Conservation (phyloP, 306 rosid genomes). For the Luffa aegyptiaca region DNA sequence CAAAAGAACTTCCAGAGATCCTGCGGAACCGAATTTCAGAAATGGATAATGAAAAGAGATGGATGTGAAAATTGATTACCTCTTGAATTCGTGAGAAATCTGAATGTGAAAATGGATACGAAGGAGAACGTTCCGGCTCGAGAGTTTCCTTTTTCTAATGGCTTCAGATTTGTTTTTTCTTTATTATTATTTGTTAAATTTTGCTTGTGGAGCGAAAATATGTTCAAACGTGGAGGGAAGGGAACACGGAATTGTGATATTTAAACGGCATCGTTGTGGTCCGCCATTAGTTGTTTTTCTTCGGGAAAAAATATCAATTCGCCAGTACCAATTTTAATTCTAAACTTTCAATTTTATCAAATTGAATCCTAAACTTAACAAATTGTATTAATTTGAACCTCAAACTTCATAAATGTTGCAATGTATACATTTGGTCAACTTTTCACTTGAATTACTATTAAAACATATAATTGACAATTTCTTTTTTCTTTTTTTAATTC, state of each 20-base stretch:
- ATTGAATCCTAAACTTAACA: too few species aligned
- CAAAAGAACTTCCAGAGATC: conserved; percentile 1
- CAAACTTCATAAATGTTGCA: too few species aligned
- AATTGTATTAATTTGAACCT: too few species aligned
- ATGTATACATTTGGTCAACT: too few species aligned
- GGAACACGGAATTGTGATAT: not conserved
- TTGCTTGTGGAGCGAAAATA: not conserved
- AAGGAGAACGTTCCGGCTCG: not conserved
- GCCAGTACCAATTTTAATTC: too few species aligned
- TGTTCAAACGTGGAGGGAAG: not conserved
- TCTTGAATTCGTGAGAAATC: not conserved
- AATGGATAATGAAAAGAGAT: not conserved
- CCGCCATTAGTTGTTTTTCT: too few species aligned
- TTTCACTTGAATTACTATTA: too few species aligned
- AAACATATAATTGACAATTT: too few species aligned
- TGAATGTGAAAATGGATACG: not conserved
- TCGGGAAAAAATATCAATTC: too few species aligned
- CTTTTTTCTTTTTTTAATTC: too few species aligned
- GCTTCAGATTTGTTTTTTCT: not conserved
- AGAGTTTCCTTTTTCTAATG: not conserved
- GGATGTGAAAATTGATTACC: not conserved
- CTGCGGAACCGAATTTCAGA: not conserved
- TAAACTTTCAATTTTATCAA: too few species aligned
- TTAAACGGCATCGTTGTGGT: not conserved
- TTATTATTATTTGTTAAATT: not conserved